Conservation (phyloP, 1,139 yeast genomes). For the Debaryomycetaceae sp. region DNA sequence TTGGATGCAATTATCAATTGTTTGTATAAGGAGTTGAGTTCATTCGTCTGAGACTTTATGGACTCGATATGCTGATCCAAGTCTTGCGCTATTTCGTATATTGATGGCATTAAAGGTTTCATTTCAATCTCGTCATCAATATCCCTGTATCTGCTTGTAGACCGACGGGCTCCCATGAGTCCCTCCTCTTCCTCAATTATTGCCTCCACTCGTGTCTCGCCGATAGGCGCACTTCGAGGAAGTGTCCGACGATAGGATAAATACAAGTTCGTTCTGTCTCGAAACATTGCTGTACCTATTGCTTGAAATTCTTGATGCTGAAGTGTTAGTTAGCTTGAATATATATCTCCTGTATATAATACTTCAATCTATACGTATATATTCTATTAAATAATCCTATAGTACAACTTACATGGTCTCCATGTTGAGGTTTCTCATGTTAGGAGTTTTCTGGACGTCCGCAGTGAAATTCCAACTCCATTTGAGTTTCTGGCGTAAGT, state of each 20-base stretch:
- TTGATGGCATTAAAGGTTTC: constrained; percentile 67
- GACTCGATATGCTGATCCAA: constrained; percentile 58
- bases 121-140: constrained; percentile 36
- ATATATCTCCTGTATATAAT: not conserved
- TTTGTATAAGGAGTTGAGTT: constrained; percentile 67
- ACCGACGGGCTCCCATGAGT: constrained; percentile 30
- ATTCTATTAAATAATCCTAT: not conserved
- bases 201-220: constrained; percentile 27
- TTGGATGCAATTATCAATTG: constrained; percentile 84
- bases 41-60: constrained; percentile 49
- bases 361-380: not conserved
- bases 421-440: not conserved
- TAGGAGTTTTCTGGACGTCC: not conserved
- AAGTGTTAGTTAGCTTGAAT: not conserved
- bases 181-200: constrained; percentile 56
- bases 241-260: constrained; percentile 71
- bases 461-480: constrained; percentile 32
- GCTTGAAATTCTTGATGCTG: not conserved
- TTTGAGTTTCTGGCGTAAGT: constrained; percentile 25
- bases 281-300: constrained; percentile 42
- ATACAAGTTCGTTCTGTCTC: constrained; percentile 71
- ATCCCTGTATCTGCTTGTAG: constrained; percentile 7
- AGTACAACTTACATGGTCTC: not conserved
- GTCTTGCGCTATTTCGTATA: constrained; percentile 69
- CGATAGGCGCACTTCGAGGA: constrained; percentile 36